A percentile compares a stretch with the other conserved stretches of the same genome.
Evolutionary conservation across 495 filamentous ascomycete genomes (phyloP).

Genomic region (Entonaema liquescens): DNA sequence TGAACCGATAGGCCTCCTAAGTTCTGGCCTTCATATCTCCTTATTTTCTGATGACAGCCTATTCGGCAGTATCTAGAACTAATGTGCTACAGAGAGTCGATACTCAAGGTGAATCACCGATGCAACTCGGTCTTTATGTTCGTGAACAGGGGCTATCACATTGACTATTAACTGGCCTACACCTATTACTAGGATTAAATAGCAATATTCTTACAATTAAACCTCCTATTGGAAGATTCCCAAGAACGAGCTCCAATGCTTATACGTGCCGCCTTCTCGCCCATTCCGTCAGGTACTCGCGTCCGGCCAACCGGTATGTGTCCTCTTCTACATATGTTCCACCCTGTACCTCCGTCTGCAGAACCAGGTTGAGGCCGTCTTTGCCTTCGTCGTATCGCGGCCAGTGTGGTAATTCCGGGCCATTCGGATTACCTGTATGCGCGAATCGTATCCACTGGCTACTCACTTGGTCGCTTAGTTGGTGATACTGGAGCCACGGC

Average conservation of each 20-base stretch:
- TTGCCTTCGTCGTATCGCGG: constrained; percentile 42
- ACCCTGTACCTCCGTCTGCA: constrained; percentile 48
- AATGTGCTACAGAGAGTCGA: not conserved
- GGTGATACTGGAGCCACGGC: constrained; percentile 44
- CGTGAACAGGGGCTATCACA: not conserved
- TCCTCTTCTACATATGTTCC: constrained; percentile 46
- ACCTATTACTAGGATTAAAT: not conserved
- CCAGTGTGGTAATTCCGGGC: constrained; percentile 38
- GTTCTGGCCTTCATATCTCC: not conserved
- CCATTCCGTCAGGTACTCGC: constrained; percentile 49
- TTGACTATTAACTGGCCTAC: not conserved
- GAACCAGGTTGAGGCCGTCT: constrained; percentile 44
- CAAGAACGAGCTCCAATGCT: not conserved
- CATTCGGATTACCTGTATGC: constrained; percentile 46
- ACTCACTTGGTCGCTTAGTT: constrained; percentile 43
- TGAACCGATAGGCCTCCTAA: not conserved
- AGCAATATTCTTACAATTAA: not conserved
- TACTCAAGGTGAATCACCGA: not conserved
- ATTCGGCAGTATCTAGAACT: not conserved
- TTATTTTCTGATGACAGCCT: not conserved
- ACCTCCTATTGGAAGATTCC: not conserved
- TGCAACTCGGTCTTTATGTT: not conserved
- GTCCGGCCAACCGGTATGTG: constrained; percentile 46
- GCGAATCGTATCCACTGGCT: constrained; percentile 48
- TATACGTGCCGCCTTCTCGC: constrained; percentile 48